A percentile compares a stretch with the other conserved stretches of the same genome.
Evolutionary conservation across 73 alveolate genomes (phyloP).

Genomic region (Tetrahymena borealis): DNA sequence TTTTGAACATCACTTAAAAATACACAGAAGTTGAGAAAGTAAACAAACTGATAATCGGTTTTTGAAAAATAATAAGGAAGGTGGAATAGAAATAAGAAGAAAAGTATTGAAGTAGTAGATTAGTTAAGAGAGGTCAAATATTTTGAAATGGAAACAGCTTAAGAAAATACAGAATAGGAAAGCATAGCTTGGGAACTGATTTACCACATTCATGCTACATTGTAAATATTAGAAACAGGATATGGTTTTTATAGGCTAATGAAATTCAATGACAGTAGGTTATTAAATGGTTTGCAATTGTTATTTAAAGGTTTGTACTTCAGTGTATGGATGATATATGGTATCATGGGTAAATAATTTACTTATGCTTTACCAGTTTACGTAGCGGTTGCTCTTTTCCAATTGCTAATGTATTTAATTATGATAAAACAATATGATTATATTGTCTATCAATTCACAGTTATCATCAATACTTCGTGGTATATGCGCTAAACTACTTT

Average conservation of each 20-base stretch:
- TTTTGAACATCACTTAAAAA: too few species aligned
- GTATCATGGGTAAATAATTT: background rate
- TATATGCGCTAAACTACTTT: background rate
- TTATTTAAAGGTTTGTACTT: background rate
- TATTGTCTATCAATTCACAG: background rate
- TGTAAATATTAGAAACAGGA: background rate
- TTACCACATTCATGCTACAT: background rate
- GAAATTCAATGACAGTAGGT: background rate
- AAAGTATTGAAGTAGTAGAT: too few species aligned
- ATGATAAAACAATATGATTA: background rate
- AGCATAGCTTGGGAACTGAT: background rate
- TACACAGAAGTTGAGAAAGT: too few species aligned
- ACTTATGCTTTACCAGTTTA: background rate
- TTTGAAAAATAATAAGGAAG: too few species aligned
- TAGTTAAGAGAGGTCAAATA: too few species aligned
- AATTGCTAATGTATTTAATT: background rate
- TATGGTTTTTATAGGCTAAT: background rate
- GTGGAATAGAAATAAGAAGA: too few species aligned
- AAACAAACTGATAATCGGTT: too few species aligned
- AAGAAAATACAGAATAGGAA: background rate
- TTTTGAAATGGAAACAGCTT: background rate
- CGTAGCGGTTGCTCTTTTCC: background rate
- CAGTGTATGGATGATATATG: background rate
- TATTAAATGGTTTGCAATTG: background rate
- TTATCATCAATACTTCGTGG: background rate